These are phyloP conservation scores for Leccinum imitatum DNA, from an alignment of 768 basidiomycete genomes.

Conservation along the genomic window DNA sequence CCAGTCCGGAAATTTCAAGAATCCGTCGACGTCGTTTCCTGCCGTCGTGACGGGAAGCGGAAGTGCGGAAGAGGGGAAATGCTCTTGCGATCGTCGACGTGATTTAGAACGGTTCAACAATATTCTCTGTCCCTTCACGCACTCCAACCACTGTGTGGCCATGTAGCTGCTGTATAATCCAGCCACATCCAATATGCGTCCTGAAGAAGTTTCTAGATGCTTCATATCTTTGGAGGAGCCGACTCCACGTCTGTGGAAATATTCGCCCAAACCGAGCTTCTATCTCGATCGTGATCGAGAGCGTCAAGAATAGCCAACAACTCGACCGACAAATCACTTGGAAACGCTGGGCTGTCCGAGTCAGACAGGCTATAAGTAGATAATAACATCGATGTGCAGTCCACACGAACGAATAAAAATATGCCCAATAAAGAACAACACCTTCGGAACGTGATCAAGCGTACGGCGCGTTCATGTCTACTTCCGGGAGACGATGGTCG, in stretches of 20 bases:
- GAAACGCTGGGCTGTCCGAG: neutral
- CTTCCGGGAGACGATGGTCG: constrained; percentile 18
- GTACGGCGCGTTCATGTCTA: constrained; percentile 24
- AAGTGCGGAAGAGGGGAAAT: constrained; percentile 1
- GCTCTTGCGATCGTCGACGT: constrained; percentile 9
- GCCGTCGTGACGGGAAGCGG: constrained; percentile 2
- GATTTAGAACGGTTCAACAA: neutral
- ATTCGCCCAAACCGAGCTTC: constrained; percentile 10
- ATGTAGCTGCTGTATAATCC: neutral
- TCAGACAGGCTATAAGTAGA: neutral
- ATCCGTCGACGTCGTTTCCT: constrained; percentile 5
- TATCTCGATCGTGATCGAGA: constrained; percentile 22
- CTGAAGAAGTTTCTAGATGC: neutral
- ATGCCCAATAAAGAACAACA: neutral
- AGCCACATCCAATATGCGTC: neutral
- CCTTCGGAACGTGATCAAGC: constrained; percentile 2
- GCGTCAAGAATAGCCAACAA: constrained; percentile 12
- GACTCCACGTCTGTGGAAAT: constrained; percentile 4
- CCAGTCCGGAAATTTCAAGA: constrained; percentile 17
- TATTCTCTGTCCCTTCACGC: neutral
- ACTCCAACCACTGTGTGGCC: neutral
- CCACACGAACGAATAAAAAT: neutral
- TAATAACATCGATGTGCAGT: neutral
- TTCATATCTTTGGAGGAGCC: neutral
- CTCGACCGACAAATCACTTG: neutral